Conservation (phyloP, 306 rosid species). For the Cyclanthera cordifolia region DNA sequence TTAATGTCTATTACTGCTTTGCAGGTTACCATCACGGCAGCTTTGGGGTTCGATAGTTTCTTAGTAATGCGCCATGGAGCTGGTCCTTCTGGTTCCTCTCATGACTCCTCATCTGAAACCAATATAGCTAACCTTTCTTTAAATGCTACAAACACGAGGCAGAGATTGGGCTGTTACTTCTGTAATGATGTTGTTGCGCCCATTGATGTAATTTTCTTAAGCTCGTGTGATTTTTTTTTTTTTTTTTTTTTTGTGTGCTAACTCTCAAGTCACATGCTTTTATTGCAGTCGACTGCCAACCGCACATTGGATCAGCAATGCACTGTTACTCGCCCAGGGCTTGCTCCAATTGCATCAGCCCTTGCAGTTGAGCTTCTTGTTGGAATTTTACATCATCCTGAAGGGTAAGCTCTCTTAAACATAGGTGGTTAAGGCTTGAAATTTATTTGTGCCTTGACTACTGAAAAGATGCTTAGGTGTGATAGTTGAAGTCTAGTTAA, state of each 20-base stretch:
- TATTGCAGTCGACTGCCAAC: slow-evolving; percentile 77
- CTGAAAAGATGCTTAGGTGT: slow-evolving; percentile 7
- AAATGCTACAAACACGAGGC: slow-evolving; percentile 28
- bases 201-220: slow-evolving; percentile 55
- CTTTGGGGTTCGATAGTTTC: slow-evolving; percentile 93
- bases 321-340: slow-evolving; percentile 94
- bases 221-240: slow-evolving; percentile 8
- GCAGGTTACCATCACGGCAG: slow-evolving; percentile 83
- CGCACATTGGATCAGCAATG: slow-evolving; percentile 98
- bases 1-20: slow-evolving; percentile 11
- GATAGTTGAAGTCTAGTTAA: not conserved
- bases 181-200: slow-evolving; percentile 96
- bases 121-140: slow-evolving; percentile 26
- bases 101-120: slow-evolving; percentile 27
- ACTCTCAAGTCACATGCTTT: slow-evolving; percentile 18
- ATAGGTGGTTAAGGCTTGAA: not conserved
- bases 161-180: slow-evolving; percentile 91
- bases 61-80: slow-evolving; percentile 98
- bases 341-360: slow-evolving; percentile 90
- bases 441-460: not conserved
- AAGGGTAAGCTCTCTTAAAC: slow-evolving; percentile 44
- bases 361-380: slow-evolving; percentile 88
- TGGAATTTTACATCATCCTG: slow-evolving; percentile 79
- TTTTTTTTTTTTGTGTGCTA: not conserved
- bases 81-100: slow-evolving; percentile 51